Evolutionary conservation across 805 yeast genomes (phyloP), one percentile per base, ranked within the genome.

Genomic region (Metschnikowia reukaufii): DNA sequence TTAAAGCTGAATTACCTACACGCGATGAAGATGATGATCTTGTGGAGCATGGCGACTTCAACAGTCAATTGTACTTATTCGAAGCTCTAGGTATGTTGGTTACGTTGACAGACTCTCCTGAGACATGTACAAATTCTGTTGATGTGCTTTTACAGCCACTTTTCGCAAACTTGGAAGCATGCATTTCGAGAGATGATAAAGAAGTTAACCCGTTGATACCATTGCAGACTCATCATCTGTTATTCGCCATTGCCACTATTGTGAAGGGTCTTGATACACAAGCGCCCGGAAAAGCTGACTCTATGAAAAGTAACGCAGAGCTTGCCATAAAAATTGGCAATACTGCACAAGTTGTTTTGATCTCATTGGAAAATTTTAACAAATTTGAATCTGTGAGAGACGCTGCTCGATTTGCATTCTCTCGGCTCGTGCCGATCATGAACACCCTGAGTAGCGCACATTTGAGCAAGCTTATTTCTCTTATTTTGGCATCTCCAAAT

Each of bases 191-290:
- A 21, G 59, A 56, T 6, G 62, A 58, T 45, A 70, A 77, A 16
- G 63, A 71, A 4, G 71, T 67, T 45, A 64, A 64, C 42, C 66
- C 70, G 15, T 71, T 74, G 35, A 59, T 77, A 29, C 75, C 84
- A 1, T 66, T 88, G 37, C 94, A 88, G 61, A 84, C 89, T 2
- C 96, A 94, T 64, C 97, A 92, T 62, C 77, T 84, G 29, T 68
- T 94, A 40, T 81, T 88, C 82, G 91, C 97, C 0, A 80, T 92
- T 37, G 97, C 97, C 37, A 88, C 97, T 0, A 77, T 91, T 59
- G 85, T 90, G 3, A 81, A 94, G 62, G 98, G 98, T 4, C 82
- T 86, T 58, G 94, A 85, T 47, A 77, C 76, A 42, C 74, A 68
- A 35, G 59, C 60, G 32, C 68, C 67, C 33, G 65, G 65, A 35